Evolutionary conservation across 306 rosid species (phyloP), one percentile per base, ranked within the genome.

Genomic region (Castanopsis chinensis): DNA sequence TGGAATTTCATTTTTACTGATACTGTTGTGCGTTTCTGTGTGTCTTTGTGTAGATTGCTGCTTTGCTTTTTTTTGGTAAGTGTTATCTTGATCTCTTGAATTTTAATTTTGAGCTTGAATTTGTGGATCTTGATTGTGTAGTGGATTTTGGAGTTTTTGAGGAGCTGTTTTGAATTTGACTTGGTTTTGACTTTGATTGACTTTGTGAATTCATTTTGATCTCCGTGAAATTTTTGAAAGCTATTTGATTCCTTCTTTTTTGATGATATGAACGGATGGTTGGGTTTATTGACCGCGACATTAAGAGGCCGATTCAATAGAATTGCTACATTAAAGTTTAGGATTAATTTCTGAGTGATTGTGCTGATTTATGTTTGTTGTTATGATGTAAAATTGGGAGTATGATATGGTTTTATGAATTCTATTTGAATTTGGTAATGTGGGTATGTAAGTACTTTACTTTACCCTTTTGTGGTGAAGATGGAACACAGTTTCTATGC

Each of bases 21-120:
- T 78, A 0, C 18, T 55, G 12, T 41, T 49, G 53, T 12, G 53
- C 3, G 3, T 49, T 11, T 3, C 4, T 67, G 25, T 35, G 1
- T 19, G 64, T 64, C 45, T 83, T 11, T 75, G 20, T 84, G 87
- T 94, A 93, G 98, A 88, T 86, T 93, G 96, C 78, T 93, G 97
- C 87, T 75, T 92, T 32, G 80, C 97, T 49, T 33, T 84, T 25
- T 90, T 86, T 82, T 92, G 97, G 97, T 91, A 79, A 78, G 91
- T 79, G 37, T 28, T 72, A n/a, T 76, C 71, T 78, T 37, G 70
- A 69, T 85, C 72, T 74, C 51, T 33, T 14, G 73, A n/a, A 37
- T 17, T 3, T 64, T 2, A 37, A 41, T 70, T 49, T 6, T 13
- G 17, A 7, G 49, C 61, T 20, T 51, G 68, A 55, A 23, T 5